A percentile compares a stretch with the other conserved stretches of the same genome.
These are phyloP conservation scores for Lepiota venenata DNA, from an alignment of 768 basidiomycete species.

Conservation along the genomic window DNA sequence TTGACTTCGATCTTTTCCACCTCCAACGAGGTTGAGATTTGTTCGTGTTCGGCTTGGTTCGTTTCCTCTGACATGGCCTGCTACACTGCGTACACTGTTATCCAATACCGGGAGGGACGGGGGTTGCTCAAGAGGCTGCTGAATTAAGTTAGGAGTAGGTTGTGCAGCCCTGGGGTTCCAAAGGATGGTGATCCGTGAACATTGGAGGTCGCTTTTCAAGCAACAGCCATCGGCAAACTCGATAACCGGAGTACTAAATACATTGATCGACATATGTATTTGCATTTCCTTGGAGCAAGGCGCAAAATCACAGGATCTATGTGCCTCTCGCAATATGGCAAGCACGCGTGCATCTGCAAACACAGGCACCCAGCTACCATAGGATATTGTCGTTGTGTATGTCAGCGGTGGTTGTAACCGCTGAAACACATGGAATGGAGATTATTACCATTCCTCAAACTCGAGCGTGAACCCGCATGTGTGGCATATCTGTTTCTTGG, in stretches of 20 bases:
- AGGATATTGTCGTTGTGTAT: background rate
- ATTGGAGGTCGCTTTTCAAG: background rate
- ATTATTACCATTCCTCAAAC: constrained; percentile 69
- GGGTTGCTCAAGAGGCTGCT: background rate
- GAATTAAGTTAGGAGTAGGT: background rate
- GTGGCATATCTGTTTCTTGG: constrained; percentile 73
- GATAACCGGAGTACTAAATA: background rate
- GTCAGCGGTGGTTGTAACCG: background rate
- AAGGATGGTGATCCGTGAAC: constrained; percentile 2
- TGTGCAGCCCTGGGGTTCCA: background rate
- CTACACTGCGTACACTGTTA: background rate
- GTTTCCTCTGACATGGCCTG: constrained; percentile 25
- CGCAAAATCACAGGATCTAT: background rate
- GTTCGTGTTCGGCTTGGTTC: constrained; percentile 58
- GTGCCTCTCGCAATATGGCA: background rate
- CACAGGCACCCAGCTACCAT: background rate
- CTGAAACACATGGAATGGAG: background rate
- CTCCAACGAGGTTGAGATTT: constrained; percentile 71
- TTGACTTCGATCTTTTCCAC: constrained; percentile 77
- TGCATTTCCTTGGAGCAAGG: too few relatives aligned
- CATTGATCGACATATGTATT: background rate
- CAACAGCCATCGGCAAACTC: too few relatives aligned
- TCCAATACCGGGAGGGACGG: background rate
- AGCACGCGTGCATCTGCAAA: background rate
- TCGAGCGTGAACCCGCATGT: constrained; percentile 91